phyloP scores from a whole-genome alignment of 306 rosid genomes.

The Adenanthera pavonina region DNA sequence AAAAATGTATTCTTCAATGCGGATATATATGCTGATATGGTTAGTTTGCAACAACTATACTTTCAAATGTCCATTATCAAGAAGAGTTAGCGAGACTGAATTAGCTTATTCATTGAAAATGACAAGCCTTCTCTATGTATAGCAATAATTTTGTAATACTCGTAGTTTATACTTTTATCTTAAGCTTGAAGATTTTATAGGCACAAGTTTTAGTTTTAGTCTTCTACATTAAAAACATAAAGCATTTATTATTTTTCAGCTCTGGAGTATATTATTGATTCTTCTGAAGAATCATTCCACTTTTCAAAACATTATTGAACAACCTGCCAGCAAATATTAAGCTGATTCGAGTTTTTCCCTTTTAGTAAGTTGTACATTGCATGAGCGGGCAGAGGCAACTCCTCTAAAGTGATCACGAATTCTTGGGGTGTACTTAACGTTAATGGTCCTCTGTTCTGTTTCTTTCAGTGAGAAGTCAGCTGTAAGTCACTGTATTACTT shows the following conservation, averaged over 20 bases:
- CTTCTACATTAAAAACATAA: neutral
- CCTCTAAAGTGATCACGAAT: neutral
- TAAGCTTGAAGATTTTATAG: neutral
- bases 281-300: neutral
- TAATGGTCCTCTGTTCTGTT: neutral
- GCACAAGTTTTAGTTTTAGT: neutral
- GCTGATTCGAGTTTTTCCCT: neutral
- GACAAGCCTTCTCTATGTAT: neutral
- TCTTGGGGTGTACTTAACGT: neutral
- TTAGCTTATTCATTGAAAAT: neutral
- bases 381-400: neutral
- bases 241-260: neutral
- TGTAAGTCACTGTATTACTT: slow-evolving; percentile 81
- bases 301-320: neutral
- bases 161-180: slow-evolving; percentile 12
- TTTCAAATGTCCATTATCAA: neutral
- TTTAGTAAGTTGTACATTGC: neutral
- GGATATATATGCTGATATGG: neutral
- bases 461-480: slow-evolving; percentile 80
- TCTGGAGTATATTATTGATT: neutral
- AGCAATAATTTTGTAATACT: neutral
- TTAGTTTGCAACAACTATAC: neutral
- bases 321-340: neutral
- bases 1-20: neutral
- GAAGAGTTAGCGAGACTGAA: neutral